Evolutionary conservation across 345 rosid genomes (phyloP).

Genomic region (Eucalyptus curtisii): DNA sequence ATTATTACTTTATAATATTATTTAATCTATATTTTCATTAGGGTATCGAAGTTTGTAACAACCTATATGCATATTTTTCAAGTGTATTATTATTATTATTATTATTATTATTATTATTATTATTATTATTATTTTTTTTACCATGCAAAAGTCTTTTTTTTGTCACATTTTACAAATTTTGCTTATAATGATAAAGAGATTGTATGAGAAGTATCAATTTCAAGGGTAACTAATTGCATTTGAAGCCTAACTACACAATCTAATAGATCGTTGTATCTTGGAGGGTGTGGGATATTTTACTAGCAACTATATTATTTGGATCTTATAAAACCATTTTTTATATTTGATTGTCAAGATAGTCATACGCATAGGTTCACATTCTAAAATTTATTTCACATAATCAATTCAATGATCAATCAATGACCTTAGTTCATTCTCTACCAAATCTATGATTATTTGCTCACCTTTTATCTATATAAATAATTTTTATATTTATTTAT

Average conservation of each 20-base stretch:
- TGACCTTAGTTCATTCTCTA: background rate
- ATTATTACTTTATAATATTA: accelerated
- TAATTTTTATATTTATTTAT: too few species aligned
- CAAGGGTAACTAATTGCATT: background rate
- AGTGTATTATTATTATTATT: too few species aligned
- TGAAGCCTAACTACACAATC: background rate
- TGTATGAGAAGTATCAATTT: background rate
- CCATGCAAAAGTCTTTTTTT: background rate
- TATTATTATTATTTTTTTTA: background rate
- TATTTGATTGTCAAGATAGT: background rate
- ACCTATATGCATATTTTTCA: background rate
- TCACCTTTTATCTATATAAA: background rate
- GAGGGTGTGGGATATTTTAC: background rate
- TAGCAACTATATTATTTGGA: background rate
- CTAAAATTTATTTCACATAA: background rate
- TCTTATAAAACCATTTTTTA: background rate
- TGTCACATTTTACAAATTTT: background rate
- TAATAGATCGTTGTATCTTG: accelerated
- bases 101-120: too few species aligned
- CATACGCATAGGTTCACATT: background rate
- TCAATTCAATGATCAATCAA: background rate
- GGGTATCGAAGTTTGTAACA: background rate
- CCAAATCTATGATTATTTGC: background rate
- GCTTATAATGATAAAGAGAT: background rate
- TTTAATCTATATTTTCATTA: background rate